Conservation (phyloP, 2,329 filamentous ascomycete genomes). For the Penicillium sclerotigenum region DNA sequence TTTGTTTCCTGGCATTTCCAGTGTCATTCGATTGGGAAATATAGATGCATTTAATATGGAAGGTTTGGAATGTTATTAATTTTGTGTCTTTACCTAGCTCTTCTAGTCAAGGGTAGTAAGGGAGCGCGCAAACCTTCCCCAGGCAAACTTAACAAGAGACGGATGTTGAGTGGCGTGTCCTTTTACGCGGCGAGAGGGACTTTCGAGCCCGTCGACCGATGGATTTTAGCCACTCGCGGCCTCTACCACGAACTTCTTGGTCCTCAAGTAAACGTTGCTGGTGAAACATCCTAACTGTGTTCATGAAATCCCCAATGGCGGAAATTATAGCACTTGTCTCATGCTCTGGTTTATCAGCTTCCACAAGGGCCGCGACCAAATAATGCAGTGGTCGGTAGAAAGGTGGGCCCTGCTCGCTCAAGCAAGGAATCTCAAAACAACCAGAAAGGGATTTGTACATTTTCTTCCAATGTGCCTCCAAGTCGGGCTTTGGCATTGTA, state of each 20-base stretch:
- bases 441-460: not conserved
- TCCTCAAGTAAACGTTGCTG: not conserved
- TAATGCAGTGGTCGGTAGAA: slow-evolving; percentile 3
- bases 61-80: not conserved
- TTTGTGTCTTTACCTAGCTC: too few species aligned
- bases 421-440: not conserved
- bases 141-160: not conserved
- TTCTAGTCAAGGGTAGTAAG: not conserved
- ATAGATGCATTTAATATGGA: not conserved
- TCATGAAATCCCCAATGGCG: not conserved
- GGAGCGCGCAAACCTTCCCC: too few species aligned
- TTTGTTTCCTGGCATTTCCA: not conserved
- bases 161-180: not conserved
- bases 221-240: not conserved
- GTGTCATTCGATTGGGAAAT: not conserved
- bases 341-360: not conserved
- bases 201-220: not conserved
- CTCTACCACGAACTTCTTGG: not conserved
- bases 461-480: not conserved
- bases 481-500: not conserved
- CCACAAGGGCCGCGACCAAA: not conserved
- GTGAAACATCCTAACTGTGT: not conserved
- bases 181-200: not conserved
- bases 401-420: not conserved
- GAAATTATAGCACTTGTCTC: not conserved